These are phyloP conservation scores for Voacanga thouarsii DNA, from an alignment of 257 asterid genomes.

Conservation along the genomic window DNA sequence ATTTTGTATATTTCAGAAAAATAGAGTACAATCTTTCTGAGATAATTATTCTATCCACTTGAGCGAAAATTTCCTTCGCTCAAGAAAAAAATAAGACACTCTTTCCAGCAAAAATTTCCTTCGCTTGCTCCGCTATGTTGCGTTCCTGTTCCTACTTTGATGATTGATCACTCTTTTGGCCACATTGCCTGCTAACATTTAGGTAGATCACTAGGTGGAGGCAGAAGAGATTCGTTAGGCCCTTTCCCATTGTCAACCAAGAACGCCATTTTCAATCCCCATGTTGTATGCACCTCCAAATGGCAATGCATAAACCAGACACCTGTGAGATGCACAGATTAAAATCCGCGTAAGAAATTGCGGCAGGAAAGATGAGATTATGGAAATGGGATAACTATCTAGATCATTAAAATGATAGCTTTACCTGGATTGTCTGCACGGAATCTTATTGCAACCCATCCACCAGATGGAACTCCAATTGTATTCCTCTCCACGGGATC, in stretches of 20 bases:
- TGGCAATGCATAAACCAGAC: constrained; percentile 98
- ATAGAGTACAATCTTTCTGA: background rate
- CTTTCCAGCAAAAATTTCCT: background rate
- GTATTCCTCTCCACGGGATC: constrained; percentile 97
- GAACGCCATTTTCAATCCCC: constrained; percentile 98
- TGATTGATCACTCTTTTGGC: background rate
- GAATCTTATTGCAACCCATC: constrained; percentile 90
- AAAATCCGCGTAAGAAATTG: background rate
- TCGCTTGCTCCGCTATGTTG: background rate
- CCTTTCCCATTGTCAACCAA: constrained; percentile 87
- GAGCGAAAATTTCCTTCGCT: constrained; percentile 25
- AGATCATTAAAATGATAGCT: background rate
- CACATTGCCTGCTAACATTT: constrained; percentile 41
- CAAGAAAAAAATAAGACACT: constrained; percentile 19
- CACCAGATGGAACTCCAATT: constrained; percentile 85
- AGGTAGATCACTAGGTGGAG: constrained; percentile 84
- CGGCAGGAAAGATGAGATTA: background rate
- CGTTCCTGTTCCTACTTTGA: background rate
- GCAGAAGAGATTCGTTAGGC: constrained; percentile 61
- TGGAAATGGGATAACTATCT: no score
- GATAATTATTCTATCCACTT: background rate
- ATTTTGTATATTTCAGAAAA: no score
- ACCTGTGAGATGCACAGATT: constrained; percentile 33
- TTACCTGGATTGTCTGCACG: constrained; percentile 89
- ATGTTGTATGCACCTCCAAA: constrained; percentile 83